Percentiles rank a stretch among this genome's conserved stretches.
Conservation (phyloP, 2,329 filamentous ascomycete species). For the Thielaviopsis musarum region DNA sequence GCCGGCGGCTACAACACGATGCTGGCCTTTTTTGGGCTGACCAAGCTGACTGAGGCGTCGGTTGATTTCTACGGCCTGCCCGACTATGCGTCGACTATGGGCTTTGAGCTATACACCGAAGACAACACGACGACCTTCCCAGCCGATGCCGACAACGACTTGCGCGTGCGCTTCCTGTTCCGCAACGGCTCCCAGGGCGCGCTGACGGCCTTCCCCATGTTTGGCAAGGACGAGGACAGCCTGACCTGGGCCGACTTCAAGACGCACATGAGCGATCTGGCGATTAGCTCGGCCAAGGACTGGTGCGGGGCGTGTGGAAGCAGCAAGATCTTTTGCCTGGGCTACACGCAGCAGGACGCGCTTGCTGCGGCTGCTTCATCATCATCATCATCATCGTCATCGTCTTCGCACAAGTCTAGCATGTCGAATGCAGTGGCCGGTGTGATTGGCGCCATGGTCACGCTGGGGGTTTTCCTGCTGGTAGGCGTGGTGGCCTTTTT, state of each 20-base stretch:
- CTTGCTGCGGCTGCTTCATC: slow-evolving; percentile 9
- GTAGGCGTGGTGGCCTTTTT: slow-evolving; percentile 14
- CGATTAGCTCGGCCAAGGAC: slow-evolving; percentile 17
- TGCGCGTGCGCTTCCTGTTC: slow-evolving; percentile 21
- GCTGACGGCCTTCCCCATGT: slow-evolving; percentile 18
- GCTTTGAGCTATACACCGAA: slow-evolving; percentile 20
- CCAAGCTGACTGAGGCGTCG: slow-evolving; percentile 16
- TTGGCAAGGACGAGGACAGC: slow-evolving; percentile 17
- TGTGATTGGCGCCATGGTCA: slow-evolving; percentile 20
- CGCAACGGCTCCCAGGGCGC: slow-evolving; percentile 20
- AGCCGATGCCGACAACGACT: slow-evolving; percentile 14
- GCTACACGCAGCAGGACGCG: slow-evolving; percentile 15
- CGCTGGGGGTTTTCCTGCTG: slow-evolving; percentile 16
- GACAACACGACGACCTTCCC: slow-evolving; percentile 17
- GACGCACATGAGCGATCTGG: slow-evolving; percentile 16
- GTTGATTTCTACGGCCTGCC: slow-evolving; percentile 20
- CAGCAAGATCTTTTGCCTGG: slow-evolving; percentile 19
- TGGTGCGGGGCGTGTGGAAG: slow-evolving; percentile 20
- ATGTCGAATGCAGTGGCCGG: slow-evolving; percentile 21
- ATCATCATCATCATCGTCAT: slow-evolving; percentile 6
- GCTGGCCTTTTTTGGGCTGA: slow-evolving; percentile 21
- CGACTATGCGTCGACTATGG: slow-evolving; percentile 22
- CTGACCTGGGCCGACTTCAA: slow-evolving; percentile 18
- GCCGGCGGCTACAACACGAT: slow-evolving; percentile 22
- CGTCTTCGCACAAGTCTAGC: slow-evolving; percentile 11